Conservation (phyloP, 257 asterid genomes). For the Solanum bulbocastanum region DNA sequence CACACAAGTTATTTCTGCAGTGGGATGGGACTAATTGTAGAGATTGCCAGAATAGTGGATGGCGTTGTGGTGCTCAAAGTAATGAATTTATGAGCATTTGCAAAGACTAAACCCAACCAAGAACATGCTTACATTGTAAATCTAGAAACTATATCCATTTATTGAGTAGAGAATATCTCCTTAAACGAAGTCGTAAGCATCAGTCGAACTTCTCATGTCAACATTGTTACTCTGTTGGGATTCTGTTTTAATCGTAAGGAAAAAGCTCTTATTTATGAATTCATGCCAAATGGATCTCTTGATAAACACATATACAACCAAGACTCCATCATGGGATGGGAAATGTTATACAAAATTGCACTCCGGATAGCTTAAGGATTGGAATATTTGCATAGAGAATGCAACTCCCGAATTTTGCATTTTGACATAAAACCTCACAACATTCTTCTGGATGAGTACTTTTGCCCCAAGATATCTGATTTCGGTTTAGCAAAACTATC, state of each 20-base stretch:
- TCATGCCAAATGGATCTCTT: conserved; percentile 25
- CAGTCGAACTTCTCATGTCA: conserved; percentile 15
- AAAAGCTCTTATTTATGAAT: conserved; percentile 18
- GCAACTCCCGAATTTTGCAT: conserved; percentile 9
- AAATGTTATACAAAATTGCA: conserved; percentile 3
- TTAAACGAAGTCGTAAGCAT: conserved; percentile 15
- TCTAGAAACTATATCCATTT: background rate
- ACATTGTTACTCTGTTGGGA: conserved; percentile 16
- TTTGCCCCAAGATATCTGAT: conserved; percentile 17
- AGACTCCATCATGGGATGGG: background rate
- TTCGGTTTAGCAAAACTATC: conserved; percentile 16
- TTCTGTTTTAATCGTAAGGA: conserved; percentile 7
- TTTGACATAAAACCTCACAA: conserved; percentile 26
- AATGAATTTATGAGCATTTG: background rate
- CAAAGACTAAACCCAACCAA: background rate
- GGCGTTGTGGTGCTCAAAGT: too few species aligned
- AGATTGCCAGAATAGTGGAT: too few species aligned
- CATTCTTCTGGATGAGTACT: conserved; percentile 10
- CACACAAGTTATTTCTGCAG: too few species aligned
- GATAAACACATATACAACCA: background rate
- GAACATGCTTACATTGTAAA: too few species aligned
- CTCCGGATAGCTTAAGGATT: conserved; percentile 10
- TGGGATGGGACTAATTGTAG: too few species aligned
- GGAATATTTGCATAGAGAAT: conserved; percentile 18
- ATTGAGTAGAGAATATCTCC: too few species aligned